Evolutionary conservation across 2,329 filamentous ascomycete genomes (phyloP), one percentile per base, ranked within the genome.

Genomic region (Hirsutella thompsonii): DNA sequence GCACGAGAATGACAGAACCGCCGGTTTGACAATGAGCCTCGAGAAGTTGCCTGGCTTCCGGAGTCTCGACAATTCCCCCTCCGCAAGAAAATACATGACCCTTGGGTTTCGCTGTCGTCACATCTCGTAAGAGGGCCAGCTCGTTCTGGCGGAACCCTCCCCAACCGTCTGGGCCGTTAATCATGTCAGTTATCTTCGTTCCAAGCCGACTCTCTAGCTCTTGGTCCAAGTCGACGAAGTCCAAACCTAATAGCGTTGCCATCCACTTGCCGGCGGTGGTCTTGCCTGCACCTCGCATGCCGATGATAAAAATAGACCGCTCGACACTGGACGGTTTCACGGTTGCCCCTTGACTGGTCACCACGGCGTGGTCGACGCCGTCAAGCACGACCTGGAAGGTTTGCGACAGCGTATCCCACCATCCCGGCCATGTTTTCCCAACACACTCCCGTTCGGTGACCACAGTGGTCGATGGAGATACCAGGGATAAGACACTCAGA

Each of bases 351-450:
- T 51, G 45, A 20, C 52, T 39, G 6, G 39, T 36, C 21, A 44
- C n/a, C n/a, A n/a, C 40, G 4, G 44, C 39, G n/a, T 61, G 58
- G 50, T 93, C 87, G 29, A 81, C 75, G 11, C 92, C 92, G 45
- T 81, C 74, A n/a, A 96, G 67, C 21, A 72, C 63, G 21, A 84
- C 83, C 28, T 79, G 71, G 67, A 95, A 98, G 13, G 77, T 74
- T 49, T 83, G 78, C 19, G 81, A 80, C 42, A 96, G 64, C 16
- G 81, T 78, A 60, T 98, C 92, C 92, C 92, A 98, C 87, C 92
- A 98, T 9, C 90, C 92, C 0, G 92, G 92, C 92, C 92, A 98
- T 2, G 92, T 98, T 70, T 98, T 98, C 33, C 84, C 89, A 3
- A 87, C 85, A 57, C 92, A 98, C 54, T 94, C 88, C 45, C 88